Evolutionary conservation across 139 green algal species (phyloP).

Genomic region (Auxenochlorella pyrenoidosa): DNA sequence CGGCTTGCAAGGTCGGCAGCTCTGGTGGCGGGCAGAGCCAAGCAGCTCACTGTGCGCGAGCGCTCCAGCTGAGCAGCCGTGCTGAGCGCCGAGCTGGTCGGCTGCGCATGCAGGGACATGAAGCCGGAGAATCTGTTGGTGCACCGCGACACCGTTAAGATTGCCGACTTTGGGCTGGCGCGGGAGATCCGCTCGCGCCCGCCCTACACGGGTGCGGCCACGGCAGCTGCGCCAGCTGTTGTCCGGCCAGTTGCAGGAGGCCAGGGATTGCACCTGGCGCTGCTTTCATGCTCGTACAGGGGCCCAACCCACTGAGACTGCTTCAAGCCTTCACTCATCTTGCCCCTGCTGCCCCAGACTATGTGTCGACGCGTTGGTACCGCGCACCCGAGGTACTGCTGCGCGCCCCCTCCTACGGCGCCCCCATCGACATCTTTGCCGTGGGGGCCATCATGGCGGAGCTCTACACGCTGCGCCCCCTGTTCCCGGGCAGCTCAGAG

Average conservation of each 20-base stretch:
- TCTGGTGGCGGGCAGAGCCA: too few relatives aligned
- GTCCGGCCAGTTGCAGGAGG: too few relatives aligned
- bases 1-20: too few relatives aligned
- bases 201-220: conserved; percentile 81
- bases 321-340: too few relatives aligned
- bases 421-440: conserved; percentile 95
- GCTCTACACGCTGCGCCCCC: conserved; percentile 91
- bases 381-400: conserved; percentile 89
- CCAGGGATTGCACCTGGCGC: too few relatives aligned
- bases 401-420: conserved; percentile 83
- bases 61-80: too few relatives aligned
- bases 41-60: too few relatives aligned
- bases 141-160: conserved; percentile 87
- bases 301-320: too few relatives aligned
- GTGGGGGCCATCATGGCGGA: conserved; percentile 97
- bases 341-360: conserved; percentile 64
- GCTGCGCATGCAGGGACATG: conserved; percentile 74
- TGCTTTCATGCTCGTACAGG: too few relatives aligned
- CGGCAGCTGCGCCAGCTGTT: too few relatives aligned
- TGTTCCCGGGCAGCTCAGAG: conserved; percentile 86
- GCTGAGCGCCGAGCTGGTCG: neutral
- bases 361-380: conserved; percentile 94
- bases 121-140: conserved; percentile 98
- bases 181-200: conserved; percentile 84
- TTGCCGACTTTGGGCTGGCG: conserved; percentile 97